Percentiles rank a stretch among this genome's conserved stretches.
Evolutionary conservation across 148 eudicot species (phyloP).

Genomic region (Persicaria tinctoria): DNA sequence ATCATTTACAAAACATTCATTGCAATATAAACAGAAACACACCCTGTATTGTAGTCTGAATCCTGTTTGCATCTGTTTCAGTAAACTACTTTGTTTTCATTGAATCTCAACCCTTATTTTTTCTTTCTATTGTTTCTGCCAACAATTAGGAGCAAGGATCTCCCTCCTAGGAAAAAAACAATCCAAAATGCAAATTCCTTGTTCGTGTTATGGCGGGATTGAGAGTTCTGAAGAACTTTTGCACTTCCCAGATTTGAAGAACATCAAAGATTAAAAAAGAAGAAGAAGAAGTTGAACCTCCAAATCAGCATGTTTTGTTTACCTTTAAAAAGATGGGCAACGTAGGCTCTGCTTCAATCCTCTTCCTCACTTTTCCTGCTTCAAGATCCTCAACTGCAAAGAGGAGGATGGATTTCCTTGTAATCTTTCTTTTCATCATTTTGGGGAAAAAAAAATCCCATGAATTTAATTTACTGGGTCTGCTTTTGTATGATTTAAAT

Average conservation of each 20-base stretch:
- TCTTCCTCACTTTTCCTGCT: slow-evolving; percentile 51
- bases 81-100: not conserved
- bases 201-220: no score
- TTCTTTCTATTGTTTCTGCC: no score
- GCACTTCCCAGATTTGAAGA: not conserved
- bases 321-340: slow-evolving; percentile 85
- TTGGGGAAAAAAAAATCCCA: not conserved
- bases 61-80: not conserved
- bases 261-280: no score
- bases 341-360: slow-evolving; percentile 74
- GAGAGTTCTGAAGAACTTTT: not conserved
- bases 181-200: no score
- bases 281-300: not conserved
- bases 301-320: slow-evolving; percentile 5
- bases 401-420: not conserved
- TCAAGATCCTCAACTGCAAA: slow-evolving; percentile 88
- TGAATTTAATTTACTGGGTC: not conserved
- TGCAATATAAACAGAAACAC: not conserved
- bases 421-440: not conserved
- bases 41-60: not conserved
- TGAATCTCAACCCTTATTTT: not conserved
- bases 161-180: no score
- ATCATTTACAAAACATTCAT: not conserved
- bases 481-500: not conserved
- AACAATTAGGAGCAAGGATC: no score